phyloP scores from a whole-genome alignment of 2,329 filamentous ascomycete genomes.

The Penicillium glabrum region DNA sequence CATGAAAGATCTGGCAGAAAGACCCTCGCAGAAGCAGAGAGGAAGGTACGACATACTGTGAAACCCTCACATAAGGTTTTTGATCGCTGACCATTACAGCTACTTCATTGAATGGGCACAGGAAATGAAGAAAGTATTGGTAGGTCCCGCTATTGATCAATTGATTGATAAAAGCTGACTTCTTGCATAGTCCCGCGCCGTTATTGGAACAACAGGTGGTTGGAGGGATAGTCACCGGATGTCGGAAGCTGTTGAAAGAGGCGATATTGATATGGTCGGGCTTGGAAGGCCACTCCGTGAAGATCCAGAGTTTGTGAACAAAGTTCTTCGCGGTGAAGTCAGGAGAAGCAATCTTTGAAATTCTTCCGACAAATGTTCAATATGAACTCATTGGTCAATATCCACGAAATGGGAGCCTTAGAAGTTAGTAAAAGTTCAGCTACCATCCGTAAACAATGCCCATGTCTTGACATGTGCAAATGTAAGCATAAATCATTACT shows the following conservation, averaged over 20 bases:
- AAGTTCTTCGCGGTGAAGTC: slow-evolving; percentile 18
- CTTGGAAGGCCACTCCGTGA: slow-evolving; percentile 19
- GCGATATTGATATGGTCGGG: slow-evolving; percentile 23
- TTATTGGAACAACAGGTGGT: slow-evolving; percentile 24
- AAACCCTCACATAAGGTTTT: not conserved
- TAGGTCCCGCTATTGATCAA: not conserved
- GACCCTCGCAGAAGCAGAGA: slow-evolving; percentile 16
- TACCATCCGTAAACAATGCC: too few relatives aligned
- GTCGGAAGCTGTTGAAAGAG: slow-evolving; percentile 18
- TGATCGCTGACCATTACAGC: not conserved
- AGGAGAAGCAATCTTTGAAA: not conserved
- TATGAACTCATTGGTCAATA: too few relatives aligned
- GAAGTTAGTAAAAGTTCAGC: too few relatives aligned
- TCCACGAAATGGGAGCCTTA: too few relatives aligned
- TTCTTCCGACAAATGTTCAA: not conserved
- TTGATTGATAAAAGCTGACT: not conserved
- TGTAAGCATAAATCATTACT: too few relatives aligned
- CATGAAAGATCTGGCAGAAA: slow-evolving; percentile 6
- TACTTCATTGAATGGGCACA: not conserved
- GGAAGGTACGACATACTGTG: slow-evolving; percentile 5
- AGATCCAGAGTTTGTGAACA: slow-evolving; percentile 20
- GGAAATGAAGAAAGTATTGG: not conserved
- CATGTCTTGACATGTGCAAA: too few relatives aligned
- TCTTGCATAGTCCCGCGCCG: slow-evolving; percentile 15
- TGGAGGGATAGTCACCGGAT: slow-evolving; percentile 23